Conservation (phyloP, 176 grass and related monocot genomes). For the Pontederia crassipes region DNA sequence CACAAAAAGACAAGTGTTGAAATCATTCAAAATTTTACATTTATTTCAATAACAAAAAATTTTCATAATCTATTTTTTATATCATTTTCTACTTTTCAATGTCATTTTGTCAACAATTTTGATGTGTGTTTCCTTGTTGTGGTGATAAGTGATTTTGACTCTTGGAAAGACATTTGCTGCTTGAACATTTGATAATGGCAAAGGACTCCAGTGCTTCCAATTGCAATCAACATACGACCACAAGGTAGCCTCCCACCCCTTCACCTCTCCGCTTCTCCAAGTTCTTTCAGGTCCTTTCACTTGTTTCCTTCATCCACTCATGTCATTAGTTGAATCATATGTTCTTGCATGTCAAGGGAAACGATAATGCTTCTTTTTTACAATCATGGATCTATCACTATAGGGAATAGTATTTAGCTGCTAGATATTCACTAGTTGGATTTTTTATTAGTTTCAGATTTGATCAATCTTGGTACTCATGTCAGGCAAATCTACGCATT, state of each 20-base stretch:
- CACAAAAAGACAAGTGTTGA: too few species aligned
- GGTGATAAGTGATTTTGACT: conserved; percentile 14
- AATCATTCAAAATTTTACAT: too few species aligned
- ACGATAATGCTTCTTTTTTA: neutral
- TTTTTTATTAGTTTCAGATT: too few species aligned
- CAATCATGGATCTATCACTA: too few species aligned
- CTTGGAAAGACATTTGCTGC: neutral
- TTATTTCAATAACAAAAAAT: too few species aligned
- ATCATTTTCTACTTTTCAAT: too few species aligned
- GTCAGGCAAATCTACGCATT: conserved; percentile 86
- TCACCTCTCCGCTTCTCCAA: conserved; percentile 98
- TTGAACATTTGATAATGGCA: conserved; percentile 33
- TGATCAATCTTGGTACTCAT: neutral
- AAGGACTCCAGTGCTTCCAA: conserved; percentile 40
- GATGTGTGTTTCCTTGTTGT: neutral
- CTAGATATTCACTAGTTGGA: too few species aligned
- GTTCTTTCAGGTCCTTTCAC: conserved; percentile 73
- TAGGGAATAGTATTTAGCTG: too few species aligned
- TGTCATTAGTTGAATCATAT: conserved; percentile 1
- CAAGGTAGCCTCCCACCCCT: conserved; percentile 69
- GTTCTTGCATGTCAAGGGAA: neutral
- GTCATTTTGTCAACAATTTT: too few species aligned
- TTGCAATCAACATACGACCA: conserved; percentile 47
- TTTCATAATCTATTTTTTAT: too few species aligned
- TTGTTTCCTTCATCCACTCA: conserved; percentile 1